Percentiles rank a stretch among this genome's conserved stretches.
Evolutionary conservation across 805 yeast species (phyloP).

Genomic region (Yarrowia keelungensis): DNA sequence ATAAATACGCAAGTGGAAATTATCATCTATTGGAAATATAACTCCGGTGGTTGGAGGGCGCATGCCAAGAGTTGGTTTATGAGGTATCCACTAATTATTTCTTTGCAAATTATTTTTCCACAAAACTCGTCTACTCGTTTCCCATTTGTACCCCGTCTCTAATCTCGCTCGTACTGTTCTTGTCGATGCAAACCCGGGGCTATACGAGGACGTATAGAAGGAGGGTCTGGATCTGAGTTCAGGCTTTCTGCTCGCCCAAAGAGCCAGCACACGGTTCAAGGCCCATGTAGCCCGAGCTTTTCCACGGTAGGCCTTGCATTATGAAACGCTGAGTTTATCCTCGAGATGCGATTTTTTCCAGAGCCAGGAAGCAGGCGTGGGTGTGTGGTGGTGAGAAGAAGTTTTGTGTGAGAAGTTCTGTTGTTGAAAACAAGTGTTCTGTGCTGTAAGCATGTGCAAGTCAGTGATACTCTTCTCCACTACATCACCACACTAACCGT

Average conservation of each 20-base stretch:
- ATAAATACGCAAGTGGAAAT: neutral
- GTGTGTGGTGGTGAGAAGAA: too few species aligned
- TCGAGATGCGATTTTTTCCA: neutral
- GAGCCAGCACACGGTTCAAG: too few species aligned
- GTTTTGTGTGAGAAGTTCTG: too few species aligned
- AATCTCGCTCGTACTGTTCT: too few species aligned
- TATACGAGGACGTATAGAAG: slow-evolving; percentile 34
- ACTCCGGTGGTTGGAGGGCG: neutral
- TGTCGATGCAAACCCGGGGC: slow-evolving; percentile 1
- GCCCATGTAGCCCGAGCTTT: slow-evolving; percentile 19
- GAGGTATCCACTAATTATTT: too few species aligned
- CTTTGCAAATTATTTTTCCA: too few species aligned
- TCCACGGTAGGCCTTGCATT: neutral
- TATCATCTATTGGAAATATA: neutral
- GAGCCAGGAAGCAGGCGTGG: neutral
- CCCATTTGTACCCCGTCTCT: neutral
- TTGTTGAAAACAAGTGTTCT: too few species aligned
- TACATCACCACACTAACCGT: neutral
- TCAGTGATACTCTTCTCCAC: too few species aligned
- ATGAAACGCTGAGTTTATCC: slow-evolving; percentile 23
- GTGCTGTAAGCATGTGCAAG: too few species aligned
- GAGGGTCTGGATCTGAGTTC: slow-evolving; percentile 14
- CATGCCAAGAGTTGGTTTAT: too few species aligned
- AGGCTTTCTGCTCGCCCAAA: too few species aligned
- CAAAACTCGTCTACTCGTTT: too few species aligned